These are phyloP conservation scores for Castanea crenata DNA, from an alignment of 306 rosid species.

Conservation along the genomic window DNA sequence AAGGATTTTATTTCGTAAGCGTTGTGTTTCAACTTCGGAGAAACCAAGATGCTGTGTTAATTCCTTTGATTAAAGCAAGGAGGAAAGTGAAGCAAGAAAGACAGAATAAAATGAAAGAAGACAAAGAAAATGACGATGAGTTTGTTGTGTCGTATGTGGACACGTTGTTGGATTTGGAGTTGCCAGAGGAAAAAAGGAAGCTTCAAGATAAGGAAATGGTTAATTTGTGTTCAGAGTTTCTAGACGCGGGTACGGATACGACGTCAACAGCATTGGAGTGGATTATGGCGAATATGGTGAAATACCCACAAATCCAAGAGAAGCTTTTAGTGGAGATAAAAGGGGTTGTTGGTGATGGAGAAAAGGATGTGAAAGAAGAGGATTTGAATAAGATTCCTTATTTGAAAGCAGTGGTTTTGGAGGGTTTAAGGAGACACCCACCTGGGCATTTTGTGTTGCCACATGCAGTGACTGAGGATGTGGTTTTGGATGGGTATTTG, in stretches of 20 bases:
- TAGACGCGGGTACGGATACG: neutral
- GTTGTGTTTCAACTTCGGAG: neutral
- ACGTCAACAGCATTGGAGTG: constrained; percentile 1
- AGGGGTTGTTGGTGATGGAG: neutral
- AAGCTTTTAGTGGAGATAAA: neutral
- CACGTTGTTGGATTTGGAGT: constrained; percentile 5
- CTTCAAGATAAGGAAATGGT: neutral
- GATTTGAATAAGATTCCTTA: too few species aligned
- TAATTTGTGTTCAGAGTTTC: neutral
- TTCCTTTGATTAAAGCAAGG: neutral
- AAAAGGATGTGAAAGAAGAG: too few species aligned
- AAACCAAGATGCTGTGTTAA: neutral
- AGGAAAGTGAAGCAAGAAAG: neutral
- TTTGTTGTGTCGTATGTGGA: constrained; percentile 7
- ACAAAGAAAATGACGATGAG: neutral
- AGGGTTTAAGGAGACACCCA: too few species aligned
- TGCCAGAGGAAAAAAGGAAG: neutral
- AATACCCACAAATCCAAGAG: neutral
- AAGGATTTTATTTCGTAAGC: neutral
- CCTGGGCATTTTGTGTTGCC: too few species aligned
- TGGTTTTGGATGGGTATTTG: too few species aligned
- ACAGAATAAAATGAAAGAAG: neutral
- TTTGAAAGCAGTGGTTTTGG: too few species aligned
- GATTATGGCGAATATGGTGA: constrained; percentile 1
- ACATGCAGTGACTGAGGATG: too few species aligned